Conservation (phyloP, 345 rosid species). For the Brassica rapa region DNA sequence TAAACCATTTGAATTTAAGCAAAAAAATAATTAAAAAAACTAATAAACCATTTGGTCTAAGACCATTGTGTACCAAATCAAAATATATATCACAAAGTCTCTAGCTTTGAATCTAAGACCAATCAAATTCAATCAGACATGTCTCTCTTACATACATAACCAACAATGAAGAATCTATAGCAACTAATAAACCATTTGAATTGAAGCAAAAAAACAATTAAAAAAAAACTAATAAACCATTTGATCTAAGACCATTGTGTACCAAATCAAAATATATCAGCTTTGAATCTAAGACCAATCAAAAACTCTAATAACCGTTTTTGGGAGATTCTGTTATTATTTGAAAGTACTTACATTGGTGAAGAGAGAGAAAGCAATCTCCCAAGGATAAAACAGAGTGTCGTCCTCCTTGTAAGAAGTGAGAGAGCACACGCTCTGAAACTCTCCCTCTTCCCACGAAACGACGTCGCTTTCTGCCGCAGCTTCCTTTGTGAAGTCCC, state of each 20-base stretch:
- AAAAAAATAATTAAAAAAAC: not conserved
- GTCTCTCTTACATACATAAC: slow-evolving; percentile 7
- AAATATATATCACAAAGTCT: too few relatives aligned
- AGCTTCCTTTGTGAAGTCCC: slow-evolving; percentile 76
- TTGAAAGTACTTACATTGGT: slow-evolving; percentile 54
- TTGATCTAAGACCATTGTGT: too few relatives aligned
- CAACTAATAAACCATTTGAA: not conserved
- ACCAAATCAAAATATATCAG: not conserved
- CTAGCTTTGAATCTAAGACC: not conserved
- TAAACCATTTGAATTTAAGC: too few relatives aligned
- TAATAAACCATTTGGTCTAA: not conserved
- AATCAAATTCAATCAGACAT: too few relatives aligned
- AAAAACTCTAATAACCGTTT: not conserved
- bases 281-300: not conserved
- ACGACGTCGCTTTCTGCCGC: slow-evolving; percentile 54
- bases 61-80: too few relatives aligned
- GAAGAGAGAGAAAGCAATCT: slow-evolving; percentile 82
- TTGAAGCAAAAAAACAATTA: too few relatives aligned
- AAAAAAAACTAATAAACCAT: not conserved
- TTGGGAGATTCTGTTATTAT: not conserved
- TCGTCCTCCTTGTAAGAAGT: slow-evolving; percentile 82
- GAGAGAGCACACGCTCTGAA: slow-evolving; percentile 65
- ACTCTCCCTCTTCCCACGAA: slow-evolving; percentile 88
- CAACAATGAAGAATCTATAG: not conserved
- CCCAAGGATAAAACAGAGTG: slow-evolving; percentile 85